Evolutionary conservation across 352 stramenopile genomes (phyloP), one percentile per base, ranked within the genome.

Genomic region (Globisporangium paddicum): DNA sequence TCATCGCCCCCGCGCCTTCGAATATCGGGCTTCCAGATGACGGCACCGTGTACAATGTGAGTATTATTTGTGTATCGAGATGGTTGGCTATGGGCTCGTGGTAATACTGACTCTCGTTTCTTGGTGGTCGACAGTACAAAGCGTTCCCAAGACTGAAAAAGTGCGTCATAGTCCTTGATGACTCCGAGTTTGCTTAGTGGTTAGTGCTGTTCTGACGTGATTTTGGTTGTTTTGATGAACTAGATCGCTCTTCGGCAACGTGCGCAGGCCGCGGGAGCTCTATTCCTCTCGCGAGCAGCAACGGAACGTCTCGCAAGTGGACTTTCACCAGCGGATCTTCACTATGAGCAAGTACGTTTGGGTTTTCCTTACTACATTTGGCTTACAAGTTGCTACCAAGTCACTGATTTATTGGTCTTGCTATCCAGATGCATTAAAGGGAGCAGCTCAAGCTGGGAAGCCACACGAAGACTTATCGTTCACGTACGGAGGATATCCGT

Each of bases 81-180:
- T 40, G 18, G n/a, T 18, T 55, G 6, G 5, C 38, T 50, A 21
- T 34, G 35, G 28, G 37, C n/a, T 14, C 0, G 2, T 28, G 10
- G 1, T 30, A 14, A 14, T 26, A 26, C 37, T 42, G 28, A 49
- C 35, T 11, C 26, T 28, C n/a, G 40, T 9, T 6, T 11, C 3
- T 58, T 28, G 47, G 7, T 32, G 10, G 16, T 6, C 28, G 3
- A 26, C 67, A 93, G 83, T 93, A 93, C 69, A 89, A 90, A 44
- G 66, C 76, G 9, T 93, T 93, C 54, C 83, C 83, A 32, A 67
- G 72, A 21, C 67, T 93, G n/a, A 93, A 93, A 71, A 89, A 86
- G 83, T 91, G 68, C 7, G 35, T 23, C n/a, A n/a, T n/a, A n/a
- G n/a, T n/a, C n/a, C n/a, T n/a, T n/a, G n/a, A n/a, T n/a, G n/a